phyloP scores from a whole-genome alignment of 2,329 filamentous ascomycete genomes.

The Trematosphaeria pertusa region DNA sequence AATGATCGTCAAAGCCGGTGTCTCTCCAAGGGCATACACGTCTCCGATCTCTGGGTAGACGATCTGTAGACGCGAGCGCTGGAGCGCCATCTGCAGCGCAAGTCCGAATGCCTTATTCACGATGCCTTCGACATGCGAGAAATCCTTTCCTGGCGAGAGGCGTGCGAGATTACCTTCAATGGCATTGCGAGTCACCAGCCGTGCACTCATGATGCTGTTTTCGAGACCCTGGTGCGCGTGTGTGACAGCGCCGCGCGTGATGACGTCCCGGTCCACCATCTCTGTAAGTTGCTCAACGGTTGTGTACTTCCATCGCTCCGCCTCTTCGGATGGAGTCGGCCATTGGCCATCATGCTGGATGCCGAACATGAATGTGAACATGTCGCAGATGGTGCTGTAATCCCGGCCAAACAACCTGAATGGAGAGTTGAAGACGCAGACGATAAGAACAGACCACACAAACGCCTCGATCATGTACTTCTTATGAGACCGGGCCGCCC shows the following conservation, averaged over 20 bases:
- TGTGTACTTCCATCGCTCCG: slow-evolving; percentile 21
- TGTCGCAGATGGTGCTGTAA: not conserved
- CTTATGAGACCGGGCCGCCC: slow-evolving; percentile 10
- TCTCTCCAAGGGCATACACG: not conserved
- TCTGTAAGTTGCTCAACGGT: slow-evolving; percentile 9
- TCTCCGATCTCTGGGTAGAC: slow-evolving; percentile 21
- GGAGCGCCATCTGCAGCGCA: slow-evolving; percentile 20
- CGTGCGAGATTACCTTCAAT: not conserved
- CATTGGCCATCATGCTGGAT: slow-evolving; percentile 3
- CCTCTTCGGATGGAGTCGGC: slow-evolving; percentile 7
- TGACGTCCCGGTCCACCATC: not conserved
- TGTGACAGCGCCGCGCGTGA: not conserved
- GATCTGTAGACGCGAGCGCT: slow-evolving; percentile 25
- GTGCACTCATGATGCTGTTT: slow-evolving; percentile 1
- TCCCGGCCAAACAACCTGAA: not conserved
- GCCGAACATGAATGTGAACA: not conserved
- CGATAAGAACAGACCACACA: slow-evolving; percentile 22
- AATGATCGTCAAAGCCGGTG: slow-evolving; percentile 8
- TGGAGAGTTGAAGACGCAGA: slow-evolving; percentile 11
- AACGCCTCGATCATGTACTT: slow-evolving; percentile 23
- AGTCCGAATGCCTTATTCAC: slow-evolving; percentile 23
- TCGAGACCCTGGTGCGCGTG: not conserved
- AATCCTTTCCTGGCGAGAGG: not conserved
- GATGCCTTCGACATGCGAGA: slow-evolving; percentile 6
- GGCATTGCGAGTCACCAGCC: not conserved